These are phyloP conservation scores for Trichomonas tenax DNA, from an alignment of 208 protist species.

Conservation along the genomic window DNA sequence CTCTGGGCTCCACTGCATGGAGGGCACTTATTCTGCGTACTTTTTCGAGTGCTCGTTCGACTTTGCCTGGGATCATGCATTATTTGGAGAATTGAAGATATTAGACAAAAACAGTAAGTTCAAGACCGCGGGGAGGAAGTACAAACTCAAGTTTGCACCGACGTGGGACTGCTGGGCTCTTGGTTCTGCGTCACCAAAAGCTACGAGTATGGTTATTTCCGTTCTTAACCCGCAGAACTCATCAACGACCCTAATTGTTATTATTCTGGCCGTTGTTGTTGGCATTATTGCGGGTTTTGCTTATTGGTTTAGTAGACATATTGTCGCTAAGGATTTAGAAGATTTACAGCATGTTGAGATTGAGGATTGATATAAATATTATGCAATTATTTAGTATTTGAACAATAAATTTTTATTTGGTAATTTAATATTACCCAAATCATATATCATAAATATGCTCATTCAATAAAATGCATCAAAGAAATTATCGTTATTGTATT, in stretches of 20 bases:
- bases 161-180: neutral
- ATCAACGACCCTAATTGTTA: neutral
- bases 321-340: neutral
- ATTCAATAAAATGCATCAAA: too few species aligned
- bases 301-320: neutral
- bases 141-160: neutral
- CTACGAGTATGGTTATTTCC: neutral
- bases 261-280: neutral
- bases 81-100: neutral
- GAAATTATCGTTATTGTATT: too few species aligned
- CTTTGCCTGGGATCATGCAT: neutral
- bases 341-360: neutral
- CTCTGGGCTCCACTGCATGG: neutral
- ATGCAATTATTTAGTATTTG: too few species aligned
- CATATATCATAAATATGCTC: too few species aligned
- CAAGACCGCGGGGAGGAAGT: neutral
- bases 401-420: too few species aligned
- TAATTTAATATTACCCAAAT: too few species aligned
- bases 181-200: neutral
- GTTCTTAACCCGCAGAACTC: neutral
- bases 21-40: neutral
- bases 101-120: neutral
- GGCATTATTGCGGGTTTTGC: neutral
- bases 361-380: neutral
- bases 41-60: neutral